A percentile compares a stretch with the other conserved stretches of the same genome.
Conservation (phyloP, 148 eudicot genomes). For the Simmondsia chinensis region DNA sequence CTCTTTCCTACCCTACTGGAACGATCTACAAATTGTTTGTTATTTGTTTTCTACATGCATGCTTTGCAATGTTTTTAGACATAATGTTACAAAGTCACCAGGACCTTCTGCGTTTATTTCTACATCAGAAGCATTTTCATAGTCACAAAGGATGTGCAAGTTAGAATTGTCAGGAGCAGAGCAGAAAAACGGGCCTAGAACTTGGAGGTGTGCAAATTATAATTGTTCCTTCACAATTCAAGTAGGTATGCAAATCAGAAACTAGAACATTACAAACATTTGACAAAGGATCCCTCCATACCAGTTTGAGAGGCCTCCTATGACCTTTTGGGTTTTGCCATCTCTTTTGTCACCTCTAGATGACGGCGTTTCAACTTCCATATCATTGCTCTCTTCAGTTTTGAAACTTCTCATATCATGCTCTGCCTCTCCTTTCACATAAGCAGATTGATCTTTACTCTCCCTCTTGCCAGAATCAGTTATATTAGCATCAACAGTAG, state of each 20-base stretch:
- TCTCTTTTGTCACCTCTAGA: conserved; percentile 22
- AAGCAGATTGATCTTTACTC: conserved; percentile 7
- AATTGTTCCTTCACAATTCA: no score
- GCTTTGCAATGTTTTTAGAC: no score
- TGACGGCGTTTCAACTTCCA: conserved; percentile 25
- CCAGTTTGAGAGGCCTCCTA: conserved; percentile 51
- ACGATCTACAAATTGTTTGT: no score
- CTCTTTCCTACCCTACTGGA: no score
- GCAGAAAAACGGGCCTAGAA: no score
- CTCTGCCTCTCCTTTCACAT: conserved; percentile 15
- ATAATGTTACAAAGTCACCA: no score
- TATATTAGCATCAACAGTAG: conserved; percentile 19
- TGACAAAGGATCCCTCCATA: conserved; percentile 7
- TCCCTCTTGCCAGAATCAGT: conserved; percentile 6
- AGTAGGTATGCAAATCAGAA: neutral
- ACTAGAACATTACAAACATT: conserved; percentile 1
- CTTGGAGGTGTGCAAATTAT: no score
- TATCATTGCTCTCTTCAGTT: conserved; percentile 22
- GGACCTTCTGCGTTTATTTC: no score
- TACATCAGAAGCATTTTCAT: no score
- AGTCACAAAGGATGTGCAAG: no score
- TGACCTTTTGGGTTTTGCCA: conserved; percentile 18
- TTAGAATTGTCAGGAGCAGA: no score
- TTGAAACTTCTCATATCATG: conserved; percentile 17
- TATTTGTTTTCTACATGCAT: no score